phyloP scores from a whole-genome alignment of 129 eudicot species.

The Apium graveolens region DNA sequence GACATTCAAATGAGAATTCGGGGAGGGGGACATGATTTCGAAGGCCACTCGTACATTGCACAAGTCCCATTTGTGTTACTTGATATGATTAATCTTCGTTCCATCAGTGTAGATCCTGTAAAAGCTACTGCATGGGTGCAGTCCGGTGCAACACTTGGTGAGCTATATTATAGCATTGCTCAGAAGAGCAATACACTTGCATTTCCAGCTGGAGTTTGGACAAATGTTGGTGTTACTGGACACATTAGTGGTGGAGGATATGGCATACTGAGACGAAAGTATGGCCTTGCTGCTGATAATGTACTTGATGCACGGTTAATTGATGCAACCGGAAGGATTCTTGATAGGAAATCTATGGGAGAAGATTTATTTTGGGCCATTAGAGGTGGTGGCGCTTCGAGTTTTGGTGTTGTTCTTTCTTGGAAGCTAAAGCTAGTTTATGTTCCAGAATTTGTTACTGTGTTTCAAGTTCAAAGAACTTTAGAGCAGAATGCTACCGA shows the following conservation, averaged over 20 bases:
- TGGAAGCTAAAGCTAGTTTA: background rate
- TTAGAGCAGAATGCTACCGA: background rate
- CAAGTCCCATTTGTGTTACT: background rate
- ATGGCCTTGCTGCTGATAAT: slow-evolving; percentile 2
- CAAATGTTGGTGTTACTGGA: background rate
- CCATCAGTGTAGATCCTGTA: background rate
- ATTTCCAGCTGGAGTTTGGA: background rate
- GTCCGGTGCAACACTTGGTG: background rate
- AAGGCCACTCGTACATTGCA: background rate
- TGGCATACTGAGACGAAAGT: background rate
- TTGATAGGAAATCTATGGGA: background rate
- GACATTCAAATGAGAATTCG: background rate
- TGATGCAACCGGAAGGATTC: background rate
- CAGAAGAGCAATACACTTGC: background rate
- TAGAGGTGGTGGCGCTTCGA: background rate
- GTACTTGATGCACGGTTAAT: slow-evolving; percentile 1
- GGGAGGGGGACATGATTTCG: background rate
- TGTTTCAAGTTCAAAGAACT: background rate
- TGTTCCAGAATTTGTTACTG: background rate
- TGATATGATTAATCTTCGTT: background rate
- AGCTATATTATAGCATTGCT: background rate
- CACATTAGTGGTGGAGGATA: background rate
- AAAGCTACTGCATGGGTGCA: background rate
- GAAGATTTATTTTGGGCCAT: background rate
- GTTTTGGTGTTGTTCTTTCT: background rate